Evolutionary conservation across 441 rosid genomes (phyloP), one percentile per base, ranked within the genome.

Genomic region (Aquilaria agallochum): DNA sequence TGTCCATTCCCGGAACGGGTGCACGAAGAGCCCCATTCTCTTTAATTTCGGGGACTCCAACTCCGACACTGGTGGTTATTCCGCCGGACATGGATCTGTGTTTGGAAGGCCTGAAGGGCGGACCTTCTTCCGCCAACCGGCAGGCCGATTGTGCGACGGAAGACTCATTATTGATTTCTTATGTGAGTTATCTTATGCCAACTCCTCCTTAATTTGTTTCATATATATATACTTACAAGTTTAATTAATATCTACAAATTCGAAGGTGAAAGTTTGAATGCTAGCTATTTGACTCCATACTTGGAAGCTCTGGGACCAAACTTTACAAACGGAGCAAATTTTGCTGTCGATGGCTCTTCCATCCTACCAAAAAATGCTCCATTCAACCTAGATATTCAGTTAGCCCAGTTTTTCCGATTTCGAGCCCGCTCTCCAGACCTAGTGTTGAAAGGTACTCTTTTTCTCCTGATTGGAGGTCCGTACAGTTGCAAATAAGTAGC

Each of bases 1-100:
- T 33, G 68, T 66, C 55, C 70, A 66, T 45, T 53, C 72, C 13
- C 76, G 67, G 33, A 20, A 20, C 27, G 27, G 27, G 2, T 75
- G 82, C 68, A 62, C 44, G 56, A 75, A 50, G 13, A 69, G 15
- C 20, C 75, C 78, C 6, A 59, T 79, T 10, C 36, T 79, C 57
- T 62, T 84, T 56, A 78, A 81, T 66, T 80, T 83, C 2, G 84
- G 89, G 1, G 86, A 83, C 67, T 77, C 86, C 0, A 83, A 83
- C 58, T 83, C 84, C 2, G 86, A 83, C 68, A 80, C 86, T 0
- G 84, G 86, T 30, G 86, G 86, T 13, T 65, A 66, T 54, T 60
- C 72, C 1, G 81, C 77, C 1, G 84, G 77, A 13, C 36, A 64
- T 2, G 84, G 89, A 60, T 69, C 73, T 47, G 61, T 63, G 7